Base-by-base conservation (phyloP, 129 eudicot genomes). In the Cynara cardunculus region DNA sequence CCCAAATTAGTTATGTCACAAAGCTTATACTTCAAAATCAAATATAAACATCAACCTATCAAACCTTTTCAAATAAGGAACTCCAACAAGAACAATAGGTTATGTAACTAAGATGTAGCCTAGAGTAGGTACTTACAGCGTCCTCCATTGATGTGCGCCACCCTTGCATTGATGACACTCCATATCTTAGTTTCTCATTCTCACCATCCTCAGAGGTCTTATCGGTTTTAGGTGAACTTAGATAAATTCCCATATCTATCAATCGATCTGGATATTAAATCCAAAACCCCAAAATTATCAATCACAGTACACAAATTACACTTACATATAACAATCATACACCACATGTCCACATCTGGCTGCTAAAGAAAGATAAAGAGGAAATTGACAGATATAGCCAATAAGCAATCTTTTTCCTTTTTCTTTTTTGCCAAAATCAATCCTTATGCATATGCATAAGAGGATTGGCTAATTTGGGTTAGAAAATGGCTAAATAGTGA, bases 91-190 rank as follows among this genome's bases (percentile, higher is more conserved):
- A 44, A 39, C 35, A 66, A 74, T n/a, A 65, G 67, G 46, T 44
- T 18, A 65, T 41, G 24, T 13, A 81, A 39, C 12, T 19, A 81
- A 22, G 11, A 74, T 30, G 30, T 24, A 82, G 24, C 59, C 28
- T 65, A 11, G 28, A 25, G 37, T 7, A 68, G 31, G 41, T 21
- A 77, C 90, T 92, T 86, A 94, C 98, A 74, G 97, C 97, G 82
- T 94, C 98, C 87, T 94, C 98, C 98, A 94, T 94, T 16, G 97
- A 84, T 21, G 96, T 74, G 27, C 98, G 96, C 98, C 98, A 94
- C 18, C 98, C 98, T 84, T 94, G 97, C 97, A 92, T 94, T 61
- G 97, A 87, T 34, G 98, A 94, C 69, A 90, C 81, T 25, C 98
- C 98, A 86, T 90, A 92, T 79, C 91, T 86, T 56, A 92, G 87